Conservation (phyloP, 192 early-diverging fungal genomes). For the Podila epicladia region DNA sequence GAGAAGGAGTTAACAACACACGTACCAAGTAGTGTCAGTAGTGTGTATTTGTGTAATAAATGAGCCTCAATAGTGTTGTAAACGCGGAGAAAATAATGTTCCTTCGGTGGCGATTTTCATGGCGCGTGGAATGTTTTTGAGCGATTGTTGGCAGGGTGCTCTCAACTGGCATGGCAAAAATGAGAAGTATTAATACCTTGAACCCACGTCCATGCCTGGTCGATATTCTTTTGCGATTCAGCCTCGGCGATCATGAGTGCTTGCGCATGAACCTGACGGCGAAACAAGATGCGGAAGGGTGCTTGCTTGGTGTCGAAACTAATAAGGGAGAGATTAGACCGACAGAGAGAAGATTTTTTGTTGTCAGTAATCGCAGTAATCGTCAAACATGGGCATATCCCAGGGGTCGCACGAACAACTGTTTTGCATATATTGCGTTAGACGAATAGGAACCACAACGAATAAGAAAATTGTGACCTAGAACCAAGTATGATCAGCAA, state of each 20-base stretch:
- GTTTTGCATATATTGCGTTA: too few relatives aligned
- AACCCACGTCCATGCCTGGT: conserved; percentile 92
- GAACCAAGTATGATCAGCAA: too few relatives aligned
- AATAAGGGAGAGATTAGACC: too few relatives aligned
- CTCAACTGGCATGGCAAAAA: background rate
- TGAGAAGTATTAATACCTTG: conserved; percentile 57
- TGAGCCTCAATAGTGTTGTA: background rate
- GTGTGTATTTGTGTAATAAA: background rate
- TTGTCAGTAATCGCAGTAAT: too few relatives aligned
- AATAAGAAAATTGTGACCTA: too few relatives aligned
- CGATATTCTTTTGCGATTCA: conserved; percentile 84
- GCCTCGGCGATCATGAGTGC: conserved; percentile 87
- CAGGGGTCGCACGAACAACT: too few relatives aligned
- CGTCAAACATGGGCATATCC: too few relatives aligned
- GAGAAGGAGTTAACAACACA: background rate
- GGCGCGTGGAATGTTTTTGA: background rate
- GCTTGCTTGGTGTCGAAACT: conserved; percentile 94
- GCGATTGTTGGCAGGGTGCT: background rate
- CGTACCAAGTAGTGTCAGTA: background rate
- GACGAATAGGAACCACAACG: too few relatives aligned
- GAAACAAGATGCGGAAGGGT: conserved; percentile 88
- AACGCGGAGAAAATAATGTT: background rate
- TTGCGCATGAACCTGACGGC: conserved; percentile 60
- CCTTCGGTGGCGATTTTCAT: too few relatives aligned
- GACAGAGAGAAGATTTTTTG: too few relatives aligned